Evolutionary conservation across 331 rosid species (phyloP), one percentile per base, ranked within the genome.

Genomic region (Prunus yedoensis): DNA sequence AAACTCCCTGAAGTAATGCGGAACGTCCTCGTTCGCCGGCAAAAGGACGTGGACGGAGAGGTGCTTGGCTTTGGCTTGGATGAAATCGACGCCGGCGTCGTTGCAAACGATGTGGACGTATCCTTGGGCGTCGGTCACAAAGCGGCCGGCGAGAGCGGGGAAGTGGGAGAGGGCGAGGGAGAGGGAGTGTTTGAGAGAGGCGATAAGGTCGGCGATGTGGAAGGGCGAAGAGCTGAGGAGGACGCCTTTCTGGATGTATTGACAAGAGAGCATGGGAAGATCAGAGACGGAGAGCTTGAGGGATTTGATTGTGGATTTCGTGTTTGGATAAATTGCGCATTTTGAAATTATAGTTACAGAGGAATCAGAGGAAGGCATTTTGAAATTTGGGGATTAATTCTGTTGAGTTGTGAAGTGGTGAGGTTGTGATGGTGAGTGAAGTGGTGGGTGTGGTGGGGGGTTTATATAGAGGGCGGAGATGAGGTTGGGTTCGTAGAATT

Each of bases 231-330:
- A 62, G 4, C 81, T 43, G 30, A 94, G 76, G 2, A 94, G 75
- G 8, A 91, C 91, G 0, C 98, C 97, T 71, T 94, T 94, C 45
- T 94, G 98, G 72, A 94, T 94, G 77, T 94, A 94, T 63, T 94
- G 98, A 75, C 97, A 91, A 0, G 98, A 91, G 41, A 94, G 91
- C 98, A 94, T 91, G 3, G 98, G 98, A 7, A 94, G 90, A 66
- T 94, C 98, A 3, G 97, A 91, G 49, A 94, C 97, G 0, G 96
- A 91, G 74, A 91, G 97, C 73, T 84, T 89, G 10, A 94, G 84
- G 3, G 93, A 79, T 28, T 85, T 73, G 8, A 80, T 11, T 0
- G 80, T 17, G 70, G 98, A 91, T 52, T 78, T 83, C 5, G 82
- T 87, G 58, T 81, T 79, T 0, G 97, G 98, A 41, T 66, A 81